Evolutionary conservation across 2,329 filamentous ascomycete genomes (phyloP).

Genomic region (Aspergillus terreus): DNA sequence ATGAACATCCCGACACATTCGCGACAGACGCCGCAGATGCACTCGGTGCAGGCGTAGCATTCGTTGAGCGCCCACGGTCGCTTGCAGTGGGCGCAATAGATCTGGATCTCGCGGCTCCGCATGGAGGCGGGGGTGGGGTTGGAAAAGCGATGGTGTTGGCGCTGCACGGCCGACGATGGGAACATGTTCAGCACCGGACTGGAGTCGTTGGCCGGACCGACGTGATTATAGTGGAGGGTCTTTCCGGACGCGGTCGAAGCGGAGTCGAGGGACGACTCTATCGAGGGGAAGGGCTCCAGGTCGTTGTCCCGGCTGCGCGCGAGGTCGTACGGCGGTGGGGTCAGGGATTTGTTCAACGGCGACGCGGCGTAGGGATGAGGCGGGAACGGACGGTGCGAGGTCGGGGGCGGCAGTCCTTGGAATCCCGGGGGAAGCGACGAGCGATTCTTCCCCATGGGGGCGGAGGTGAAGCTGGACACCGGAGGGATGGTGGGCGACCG

Average conservation of each 20-base stretch:
- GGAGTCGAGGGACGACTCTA: slow-evolving; percentile 71
- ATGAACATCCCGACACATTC: slow-evolving; percentile 65
- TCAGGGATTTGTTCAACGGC: slow-evolving; percentile 83
- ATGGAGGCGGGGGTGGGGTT: slow-evolving; percentile 53
- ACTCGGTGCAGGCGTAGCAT: slow-evolving; percentile 92
- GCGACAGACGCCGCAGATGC: slow-evolving; percentile 87
- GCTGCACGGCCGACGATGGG: slow-evolving; percentile 31
- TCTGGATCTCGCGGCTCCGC: slow-evolving; percentile 61
- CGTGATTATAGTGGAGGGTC: slow-evolving; percentile 65
- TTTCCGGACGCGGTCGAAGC: slow-evolving; percentile 52
- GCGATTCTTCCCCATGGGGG: slow-evolving; percentile 45
- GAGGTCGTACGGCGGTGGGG: slow-evolving; percentile 69
- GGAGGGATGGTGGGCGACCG: slow-evolving; percentile 39
- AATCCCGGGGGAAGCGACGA: slow-evolving; percentile 61
- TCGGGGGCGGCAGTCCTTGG: slow-evolving; percentile 43
- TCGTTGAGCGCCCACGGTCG: slow-evolving; percentile 72
- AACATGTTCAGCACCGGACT: slow-evolving; percentile 50
- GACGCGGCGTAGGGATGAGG: slow-evolving; percentile 70
- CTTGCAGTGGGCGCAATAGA: slow-evolving; percentile 87
- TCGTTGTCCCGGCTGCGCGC: slow-evolving; percentile 49
- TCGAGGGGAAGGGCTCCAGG: slow-evolving; percentile 80
- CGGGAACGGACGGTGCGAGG: slow-evolving; percentile 44
- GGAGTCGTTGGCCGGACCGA: slow-evolving; percentile 64
- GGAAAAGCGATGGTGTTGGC: slow-evolving; percentile 39
- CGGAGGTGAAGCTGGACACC: slow-evolving; percentile 36